Evolutionary conservation across 73 alveolate species (phyloP), one percentile per base, ranked within the genome.

Genomic region (Halteria grandinella): DNA sequence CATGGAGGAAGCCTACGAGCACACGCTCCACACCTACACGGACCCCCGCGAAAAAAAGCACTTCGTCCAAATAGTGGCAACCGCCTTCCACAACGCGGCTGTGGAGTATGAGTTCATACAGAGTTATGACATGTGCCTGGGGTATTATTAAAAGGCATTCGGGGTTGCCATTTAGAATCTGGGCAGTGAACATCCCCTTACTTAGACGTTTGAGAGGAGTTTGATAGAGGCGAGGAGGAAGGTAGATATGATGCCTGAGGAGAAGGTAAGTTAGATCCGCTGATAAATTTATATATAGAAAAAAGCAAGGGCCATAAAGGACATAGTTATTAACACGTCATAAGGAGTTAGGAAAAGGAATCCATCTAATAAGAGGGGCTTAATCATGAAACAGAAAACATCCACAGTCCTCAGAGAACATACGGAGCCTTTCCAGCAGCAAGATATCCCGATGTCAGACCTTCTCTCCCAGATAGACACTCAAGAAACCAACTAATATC

Each of bases 11-110:
- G 66, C 66, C 17, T 41, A 66, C 47, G 63, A 66, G 32, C 49
- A 66, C 47, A 47, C 28, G 20, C 32, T 66, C 1, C 69, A 66
- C 47, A 20, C 66, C 7, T 40, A 40, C 43, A 36, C 40, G 5
- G 80, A 66, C n/a, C 7, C 32, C 7, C 43, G 45, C 23, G 80
- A 66, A 27, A 44, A 41, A 33, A 17, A 57, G 31, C 36, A 66
- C 20, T 66, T 41, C 18, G 29, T 66, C 28, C 29, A 66, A 66
- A 66, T 66, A 66, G 63, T 45, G 8, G 80, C 80, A 25, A 66
- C 80, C 6, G 80, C 80, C 28, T 66, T 44, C 23, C 80, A 66
- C 28, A 66, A 66, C 47, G 80, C 80, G 1, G 80, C 55, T 25
- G 80, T 66, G 11, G 80, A 66, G 39, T 66, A 66, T 66, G 80